Conservation (phyloP, 345 rosid genomes). For the Physaria fendleri region DNA sequence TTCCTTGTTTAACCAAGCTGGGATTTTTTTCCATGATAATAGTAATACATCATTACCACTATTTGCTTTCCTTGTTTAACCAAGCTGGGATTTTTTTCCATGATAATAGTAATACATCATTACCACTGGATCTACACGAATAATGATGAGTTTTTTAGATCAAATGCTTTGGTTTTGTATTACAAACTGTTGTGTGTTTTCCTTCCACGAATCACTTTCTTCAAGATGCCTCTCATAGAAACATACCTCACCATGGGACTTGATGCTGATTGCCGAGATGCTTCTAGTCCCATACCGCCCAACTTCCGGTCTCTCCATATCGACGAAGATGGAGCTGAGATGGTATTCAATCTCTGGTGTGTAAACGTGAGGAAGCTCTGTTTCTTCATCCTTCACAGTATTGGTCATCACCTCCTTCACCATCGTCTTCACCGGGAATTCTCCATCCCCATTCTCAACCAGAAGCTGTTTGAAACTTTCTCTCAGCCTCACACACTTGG, state of each 20-base stretch:
- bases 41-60: conserved; percentile 22
- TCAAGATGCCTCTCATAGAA: conserved; percentile 56
- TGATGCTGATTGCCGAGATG: conserved; percentile 46
- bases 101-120: conserved; percentile 22
- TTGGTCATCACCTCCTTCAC: conserved; percentile 52
- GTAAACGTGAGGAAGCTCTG: conserved; percentile 37
- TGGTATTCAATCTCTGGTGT: conserved; percentile 40
- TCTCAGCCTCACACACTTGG: conserved; percentile 59
- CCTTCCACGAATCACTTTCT: conserved; percentile 45
- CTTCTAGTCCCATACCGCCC: conserved; percentile 75
- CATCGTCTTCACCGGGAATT: conserved; percentile 47
- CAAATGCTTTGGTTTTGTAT: conserved; percentile 8
- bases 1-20: conserved; percentile 58
- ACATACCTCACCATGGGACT: conserved; percentile 38
- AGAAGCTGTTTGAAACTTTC: conserved; percentile 36
- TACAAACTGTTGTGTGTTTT: conserved; percentile 25
- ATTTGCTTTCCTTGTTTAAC: conserved; percentile 60
- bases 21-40: conserved; percentile 49
- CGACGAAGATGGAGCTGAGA: conserved; percentile 58
- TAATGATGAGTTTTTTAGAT: background rate
- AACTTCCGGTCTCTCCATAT: conserved; percentile 29
- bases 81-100: conserved; percentile 64
- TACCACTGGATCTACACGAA: conserved; percentile 20
- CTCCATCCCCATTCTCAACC: conserved; percentile 28
- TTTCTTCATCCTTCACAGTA: conserved; percentile 40